phyloP scores from a whole-genome alignment of 257 asterid genomes.

The Solanum sejunctum region DNA sequence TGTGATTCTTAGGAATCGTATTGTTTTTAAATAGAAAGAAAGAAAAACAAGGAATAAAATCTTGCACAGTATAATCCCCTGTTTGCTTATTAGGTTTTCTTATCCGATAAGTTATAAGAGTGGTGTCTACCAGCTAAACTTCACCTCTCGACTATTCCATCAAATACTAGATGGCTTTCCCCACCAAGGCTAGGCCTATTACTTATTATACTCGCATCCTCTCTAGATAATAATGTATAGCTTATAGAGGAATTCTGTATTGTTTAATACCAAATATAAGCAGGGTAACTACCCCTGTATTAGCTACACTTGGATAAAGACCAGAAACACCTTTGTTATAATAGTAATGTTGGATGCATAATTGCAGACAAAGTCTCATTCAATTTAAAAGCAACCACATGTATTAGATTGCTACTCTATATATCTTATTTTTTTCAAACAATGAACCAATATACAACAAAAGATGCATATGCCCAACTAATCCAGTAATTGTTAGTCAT shows the following conservation, averaged over 20 bases:
- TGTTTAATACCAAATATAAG: not conserved
- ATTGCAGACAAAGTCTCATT: not conserved
- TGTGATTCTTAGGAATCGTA: not conserved
- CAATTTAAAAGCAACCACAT: not conserved
- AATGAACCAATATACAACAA: not conserved
- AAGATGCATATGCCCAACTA: not conserved
- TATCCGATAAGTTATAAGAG: too few relatives aligned
- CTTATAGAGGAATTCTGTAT: not conserved
- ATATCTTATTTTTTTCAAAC: not conserved
- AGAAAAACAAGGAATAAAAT: not conserved
- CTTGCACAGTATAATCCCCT: not conserved
- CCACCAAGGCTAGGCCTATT: not conserved
- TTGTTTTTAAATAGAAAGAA: not conserved
- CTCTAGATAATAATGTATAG: not conserved
- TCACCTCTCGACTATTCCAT: too few relatives aligned
- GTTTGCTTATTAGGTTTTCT: too few relatives aligned
- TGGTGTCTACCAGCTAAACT: too few relatives aligned
- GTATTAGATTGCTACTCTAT: not conserved
- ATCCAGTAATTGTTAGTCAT: not conserved
- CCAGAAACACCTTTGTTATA: not conserved
- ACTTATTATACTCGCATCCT: not conserved
- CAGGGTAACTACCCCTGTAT: not conserved
- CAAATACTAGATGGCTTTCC: too few relatives aligned
- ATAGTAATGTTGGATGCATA: not conserved
- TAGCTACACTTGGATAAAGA: not conserved